phyloP scores from a whole-genome alignment of 805 yeast genomes.

The Saturnispora diversa region DNA sequence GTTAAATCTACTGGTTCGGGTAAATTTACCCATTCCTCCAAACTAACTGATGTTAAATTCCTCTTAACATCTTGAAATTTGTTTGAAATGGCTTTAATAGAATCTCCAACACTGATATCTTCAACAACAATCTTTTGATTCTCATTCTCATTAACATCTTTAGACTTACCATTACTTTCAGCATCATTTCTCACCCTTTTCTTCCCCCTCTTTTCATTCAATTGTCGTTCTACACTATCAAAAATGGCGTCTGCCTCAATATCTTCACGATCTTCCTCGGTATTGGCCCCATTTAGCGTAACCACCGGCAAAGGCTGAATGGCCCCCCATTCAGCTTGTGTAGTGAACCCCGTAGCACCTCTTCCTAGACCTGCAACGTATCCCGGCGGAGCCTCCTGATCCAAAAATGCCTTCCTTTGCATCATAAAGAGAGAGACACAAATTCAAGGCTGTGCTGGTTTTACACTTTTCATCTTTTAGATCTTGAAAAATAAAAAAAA shows the following conservation, averaged over 20 bases:
- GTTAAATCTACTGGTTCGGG: constrained; percentile 92
- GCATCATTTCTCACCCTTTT: constrained; percentile 17
- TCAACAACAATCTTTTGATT: constrained; percentile 11
- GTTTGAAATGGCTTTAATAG: constrained; percentile 32
- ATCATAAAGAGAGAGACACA: constrained; percentile 18
- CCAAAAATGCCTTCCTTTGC: constrained; percentile 60
- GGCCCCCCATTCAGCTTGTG: constrained; percentile 67
- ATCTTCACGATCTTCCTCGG: constrained; percentile 31
- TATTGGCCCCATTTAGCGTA: constrained; percentile 11
- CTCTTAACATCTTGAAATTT: constrained; percentile 66
- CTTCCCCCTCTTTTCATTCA: constrained; percentile 27
- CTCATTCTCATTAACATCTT: constrained; percentile 9
- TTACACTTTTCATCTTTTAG: not conserved
- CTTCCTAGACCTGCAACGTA: constrained; percentile 90
- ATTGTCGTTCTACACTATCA: constrained; percentile 52
- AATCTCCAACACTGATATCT: constrained; percentile 20
- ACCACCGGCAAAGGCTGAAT: constrained; percentile 31
- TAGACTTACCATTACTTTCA: constrained; percentile 2
- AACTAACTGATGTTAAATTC: constrained; percentile 47
- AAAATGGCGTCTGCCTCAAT: constrained; percentile 77
- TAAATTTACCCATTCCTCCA: constrained; percentile 68
- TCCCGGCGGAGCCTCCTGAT: constrained; percentile 81
- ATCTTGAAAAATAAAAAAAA: constrained; percentile 7
- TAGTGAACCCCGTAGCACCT: constrained; percentile 91
- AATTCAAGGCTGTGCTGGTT: constrained; percentile 9